phyloP scores from a whole-genome alignment of 495 filamentous ascomycete species.

The Sporormia fimetaria region DNA sequence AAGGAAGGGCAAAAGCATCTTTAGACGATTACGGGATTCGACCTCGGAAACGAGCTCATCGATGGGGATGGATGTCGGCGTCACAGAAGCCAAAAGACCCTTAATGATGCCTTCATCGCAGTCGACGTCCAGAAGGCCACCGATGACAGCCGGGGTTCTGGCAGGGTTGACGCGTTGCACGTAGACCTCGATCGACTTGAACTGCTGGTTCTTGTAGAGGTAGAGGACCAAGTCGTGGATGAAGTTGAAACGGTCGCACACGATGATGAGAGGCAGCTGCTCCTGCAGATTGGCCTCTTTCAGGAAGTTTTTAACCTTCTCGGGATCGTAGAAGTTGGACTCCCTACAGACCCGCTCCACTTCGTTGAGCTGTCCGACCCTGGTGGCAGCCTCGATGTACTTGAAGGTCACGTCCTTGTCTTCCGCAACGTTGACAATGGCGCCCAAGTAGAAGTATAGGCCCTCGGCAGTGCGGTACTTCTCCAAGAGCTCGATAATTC shows the following conservation, averaged over 20 bases:
- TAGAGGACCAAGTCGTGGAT: slow-evolving; percentile 95
- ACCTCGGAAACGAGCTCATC: slow-evolving; percentile 94
- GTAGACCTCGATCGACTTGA: slow-evolving; percentile 98
- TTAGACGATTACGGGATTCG: slow-evolving; percentile 87
- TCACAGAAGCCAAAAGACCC: slow-evolving; percentile 77
- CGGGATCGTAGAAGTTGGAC: slow-evolving; percentile 69
- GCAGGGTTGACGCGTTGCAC: slow-evolving; percentile 97
- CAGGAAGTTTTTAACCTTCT: slow-evolving; percentile 98
- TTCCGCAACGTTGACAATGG: slow-evolving; percentile 93
- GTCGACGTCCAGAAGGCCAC: slow-evolving; percentile 91
- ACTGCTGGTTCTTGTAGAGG: slow-evolving; percentile 98
- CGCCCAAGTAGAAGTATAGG: slow-evolving; percentile 94
- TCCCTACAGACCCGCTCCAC: slow-evolving; percentile 96
- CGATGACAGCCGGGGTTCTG: slow-evolving; percentile 88
- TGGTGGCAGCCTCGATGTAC: slow-evolving; percentile 94
- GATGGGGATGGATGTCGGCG: slow-evolving; percentile 77
- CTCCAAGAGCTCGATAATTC: slow-evolving; percentile 87
- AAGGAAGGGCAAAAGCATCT: slow-evolving; percentile 91
- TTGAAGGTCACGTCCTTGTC: slow-evolving; percentile 97
- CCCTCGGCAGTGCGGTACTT: slow-evolving; percentile 95
- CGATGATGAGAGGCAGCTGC: slow-evolving; percentile 92
- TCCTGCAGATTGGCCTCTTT: slow-evolving; percentile 90
- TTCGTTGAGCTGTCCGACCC: slow-evolving; percentile 81
- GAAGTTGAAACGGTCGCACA: slow-evolving; percentile 97
- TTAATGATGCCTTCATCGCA: slow-evolving; percentile 96